Base-by-base conservation (phyloP, 108 stramenopile genomes). In the Cyclotella kingstonii region DNA sequence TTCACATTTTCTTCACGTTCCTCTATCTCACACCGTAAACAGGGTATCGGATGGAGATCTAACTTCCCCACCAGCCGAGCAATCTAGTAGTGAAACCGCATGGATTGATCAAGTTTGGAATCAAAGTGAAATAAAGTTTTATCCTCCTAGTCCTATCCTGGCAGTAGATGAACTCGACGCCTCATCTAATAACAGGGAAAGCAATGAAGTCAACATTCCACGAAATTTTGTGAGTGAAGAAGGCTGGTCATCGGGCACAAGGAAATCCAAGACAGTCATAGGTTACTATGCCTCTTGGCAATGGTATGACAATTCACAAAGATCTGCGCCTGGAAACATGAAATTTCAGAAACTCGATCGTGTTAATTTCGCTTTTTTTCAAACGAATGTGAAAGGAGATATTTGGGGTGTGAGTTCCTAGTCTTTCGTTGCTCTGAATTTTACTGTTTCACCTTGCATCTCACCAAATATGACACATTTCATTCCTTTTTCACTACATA, bases 221-320 rank as follows among this genome's bases (percentile, higher is more conserved):
- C 25, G 31, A 30, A 66, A 55, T 35, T 75, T 60, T 54, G 56
- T 34, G 11, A 61, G 60, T 12, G 15, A 23, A 27, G 73, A 75
- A 33, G 73, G 73, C 15, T 75, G 65, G 65, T 67, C 66, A 11
- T 30, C 35, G 9, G 15, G 12, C 7, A 30, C 73, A 0, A 53
- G 73, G 2, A 26, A 44, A 9, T 5, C 7, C 0, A 73, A 73
- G 42, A 73, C 48, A 7, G 31, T 73, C 0, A 58, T 65, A 8
- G 71, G 71, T 5, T 73, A 73, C 23, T 73, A 73, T 31, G 55
- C 71, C 18, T 49, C 51, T 1, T 73, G 71, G 71, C 54, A 65
- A 25, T 73, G 42, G 42, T 73, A 73, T 22, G 44, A 55, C 30
- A 58, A 67, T 52, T 29, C 28, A 19, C 65, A 67, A 28, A 52